Evolutionary conservation across 352 stramenopile species (phyloP).

Genomic region (Pythium sp.): DNA sequence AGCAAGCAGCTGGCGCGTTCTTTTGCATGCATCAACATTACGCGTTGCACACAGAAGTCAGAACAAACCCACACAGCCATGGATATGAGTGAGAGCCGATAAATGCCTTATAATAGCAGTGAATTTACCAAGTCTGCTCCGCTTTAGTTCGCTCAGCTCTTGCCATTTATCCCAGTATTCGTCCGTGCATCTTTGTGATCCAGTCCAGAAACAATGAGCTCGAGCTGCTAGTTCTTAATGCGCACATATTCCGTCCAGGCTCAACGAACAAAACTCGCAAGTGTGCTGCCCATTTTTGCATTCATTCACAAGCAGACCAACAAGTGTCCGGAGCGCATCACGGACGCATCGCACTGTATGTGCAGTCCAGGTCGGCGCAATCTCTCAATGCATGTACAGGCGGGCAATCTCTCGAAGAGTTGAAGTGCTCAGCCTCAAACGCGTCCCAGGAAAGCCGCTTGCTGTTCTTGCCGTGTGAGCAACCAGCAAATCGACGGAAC

Average conservation of each 20-base stretch:
- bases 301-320: not conserved
- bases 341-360: not conserved
- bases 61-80: not conserved
- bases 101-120: too few species aligned
- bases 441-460: too few species aligned
- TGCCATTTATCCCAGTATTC: too few species aligned
- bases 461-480: too few species aligned
- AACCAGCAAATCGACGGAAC: not conserved
- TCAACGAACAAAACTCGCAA: not conserved
- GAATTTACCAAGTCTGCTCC: too few species aligned
- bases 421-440: not conserved
- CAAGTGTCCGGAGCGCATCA: not conserved
- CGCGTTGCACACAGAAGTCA: not conserved
- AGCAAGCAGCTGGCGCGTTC: constrained; percentile 7
- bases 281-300: not conserved
- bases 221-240: not conserved
- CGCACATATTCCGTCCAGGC: too few species aligned
- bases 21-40: constrained; percentile 14
- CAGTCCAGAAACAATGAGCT: not conserved
- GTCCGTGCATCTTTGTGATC: not conserved
- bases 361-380: not conserved
- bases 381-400: not conserved
- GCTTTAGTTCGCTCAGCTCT: too few species aligned
- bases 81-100: too few species aligned
- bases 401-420: not conserved